Conservation (phyloP, 2,329 filamentous ascomycete species). For the Cadophora malorum region DNA sequence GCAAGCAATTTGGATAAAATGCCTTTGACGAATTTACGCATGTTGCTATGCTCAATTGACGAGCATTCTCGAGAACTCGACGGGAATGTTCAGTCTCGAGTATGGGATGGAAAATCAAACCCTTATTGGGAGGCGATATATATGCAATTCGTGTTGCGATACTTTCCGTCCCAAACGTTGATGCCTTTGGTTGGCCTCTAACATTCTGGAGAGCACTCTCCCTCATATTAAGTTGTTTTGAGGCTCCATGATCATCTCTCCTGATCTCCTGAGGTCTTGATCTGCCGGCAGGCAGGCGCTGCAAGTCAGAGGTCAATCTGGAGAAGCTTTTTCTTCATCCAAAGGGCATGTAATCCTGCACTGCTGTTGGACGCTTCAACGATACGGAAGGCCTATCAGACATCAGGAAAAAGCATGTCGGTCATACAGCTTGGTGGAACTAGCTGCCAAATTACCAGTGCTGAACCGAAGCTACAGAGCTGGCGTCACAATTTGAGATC, state of each 20-base stretch:
- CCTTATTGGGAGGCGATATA: not conserved
- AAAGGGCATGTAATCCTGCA: not conserved
- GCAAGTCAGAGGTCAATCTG: not conserved
- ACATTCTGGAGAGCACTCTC: too few species aligned
- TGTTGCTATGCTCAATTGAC: not conserved
- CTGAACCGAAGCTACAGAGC: not conserved
- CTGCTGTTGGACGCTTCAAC: not conserved
- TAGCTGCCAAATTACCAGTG: not conserved
- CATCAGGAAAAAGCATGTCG: not conserved
- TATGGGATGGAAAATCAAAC: not conserved
- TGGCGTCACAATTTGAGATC: constrained; percentile 4
- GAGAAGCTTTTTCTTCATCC: not conserved
- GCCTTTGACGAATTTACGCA: not conserved
- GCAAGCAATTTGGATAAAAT: constrained; percentile 15
- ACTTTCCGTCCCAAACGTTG: not conserved
- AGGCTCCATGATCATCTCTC: constrained; percentile 1
- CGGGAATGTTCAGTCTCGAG: not conserved
- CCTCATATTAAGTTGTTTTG: not conserved
- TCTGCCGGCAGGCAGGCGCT: not conserved
- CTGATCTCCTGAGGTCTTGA: not conserved
- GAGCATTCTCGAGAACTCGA: not conserved
- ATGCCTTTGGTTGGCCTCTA: not conserved
- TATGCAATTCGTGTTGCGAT: constrained; percentile 1
- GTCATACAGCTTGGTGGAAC: not conserved
- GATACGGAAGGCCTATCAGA: not conserved